Evolutionary conservation across 352 stramenopile genomes (phyloP), one percentile per base, ranked within the genome.

Genomic region (Phytophthora kernoviae): DNA sequence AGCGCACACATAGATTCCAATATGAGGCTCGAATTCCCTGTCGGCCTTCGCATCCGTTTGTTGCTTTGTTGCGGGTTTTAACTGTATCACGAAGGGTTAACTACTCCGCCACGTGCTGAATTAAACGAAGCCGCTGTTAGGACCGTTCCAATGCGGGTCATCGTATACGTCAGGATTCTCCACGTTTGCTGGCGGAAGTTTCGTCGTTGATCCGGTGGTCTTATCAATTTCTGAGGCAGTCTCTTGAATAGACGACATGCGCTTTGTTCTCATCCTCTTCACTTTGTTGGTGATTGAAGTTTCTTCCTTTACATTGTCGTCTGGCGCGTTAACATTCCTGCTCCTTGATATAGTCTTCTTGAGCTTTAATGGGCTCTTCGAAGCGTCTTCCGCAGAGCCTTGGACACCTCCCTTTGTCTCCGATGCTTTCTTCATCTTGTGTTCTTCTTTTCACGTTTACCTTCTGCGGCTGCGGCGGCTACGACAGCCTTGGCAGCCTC

Each of bases 61-160:
- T 62, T 37, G 9, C 54, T 42, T 67, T 55, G 18, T 52, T 51
- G 47, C 50, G 24, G 33, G 42, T 59, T 18, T 48, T 48, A 34
- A 34, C 42, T 18, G 17, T n/a, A 30, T 12, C 42, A 15, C 33
- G 11, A 10, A 22, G 42, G 5, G 11, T 33, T 51, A 21, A 24
- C 17, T 30, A 58, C 17, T 54, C 53, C 43, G 54, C 20, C 34
- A 58, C 18, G 21, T 45, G 24, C 37, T 48, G 24, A 15, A 21
- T 71, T 30, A 76, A 10, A 68, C 41, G 32, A 80, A 83, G 6
- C 77, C 77, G 26, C 65, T 83, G 43, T 73, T 68, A 5, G 77
- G 67, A 20, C 69, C 70, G 34, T 60, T 81, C 74, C 60, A 84
- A 54, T 81, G 57, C 10, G 66, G 60, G 11, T 79, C 63, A 39